Evolutionary conservation across 2,329 filamentous ascomycete species (phyloP).

Genomic region (Calcarisporium arbuscula): DNA sequence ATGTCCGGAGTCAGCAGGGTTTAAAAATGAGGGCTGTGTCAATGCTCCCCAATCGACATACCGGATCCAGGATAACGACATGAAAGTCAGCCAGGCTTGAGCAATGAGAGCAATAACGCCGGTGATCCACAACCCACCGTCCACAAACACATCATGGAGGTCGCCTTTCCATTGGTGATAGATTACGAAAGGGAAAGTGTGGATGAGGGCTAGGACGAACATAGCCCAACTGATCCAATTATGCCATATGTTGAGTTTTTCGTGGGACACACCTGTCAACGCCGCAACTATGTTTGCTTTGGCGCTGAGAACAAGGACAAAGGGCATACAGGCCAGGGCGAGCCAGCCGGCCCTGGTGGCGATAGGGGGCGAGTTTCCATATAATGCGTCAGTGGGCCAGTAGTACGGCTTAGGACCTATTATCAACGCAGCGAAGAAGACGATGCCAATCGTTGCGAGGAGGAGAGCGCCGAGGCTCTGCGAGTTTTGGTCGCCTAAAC

Average conservation of each 20-base stretch:
- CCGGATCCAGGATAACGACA: conserved; percentile 45
- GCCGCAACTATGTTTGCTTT: conserved; percentile 51
- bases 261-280: conserved; percentile 49
- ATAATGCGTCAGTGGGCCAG: conserved; percentile 41
- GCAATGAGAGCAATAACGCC: conserved; percentile 47
- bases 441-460: conserved; percentile 30
- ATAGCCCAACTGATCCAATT: conserved; percentile 49
- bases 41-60: no score
- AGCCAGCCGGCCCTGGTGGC: conserved; percentile 47
- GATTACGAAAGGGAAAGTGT: conserved; percentile 55
- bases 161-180: conserved; percentile 41
- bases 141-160: conserved; percentile 39
- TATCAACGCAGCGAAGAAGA: conserved; percentile 44
- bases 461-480: conserved; percentile 38
- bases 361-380: conserved; percentile 45
- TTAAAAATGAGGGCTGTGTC: no score
- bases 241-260: conserved; percentile 51
- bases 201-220: conserved; percentile 48
- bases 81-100: conserved; percentile 49
- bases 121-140: conserved; percentile 44
- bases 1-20: no score
- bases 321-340: conserved; percentile 44
- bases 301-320: conserved; percentile 42
- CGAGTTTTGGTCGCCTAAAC: conserved; percentile 28
- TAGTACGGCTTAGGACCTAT: conserved; percentile 48